Base-by-base conservation (phyloP, 495 filamentous ascomycete species). In the Saxispiralis lemnorum region DNA sequence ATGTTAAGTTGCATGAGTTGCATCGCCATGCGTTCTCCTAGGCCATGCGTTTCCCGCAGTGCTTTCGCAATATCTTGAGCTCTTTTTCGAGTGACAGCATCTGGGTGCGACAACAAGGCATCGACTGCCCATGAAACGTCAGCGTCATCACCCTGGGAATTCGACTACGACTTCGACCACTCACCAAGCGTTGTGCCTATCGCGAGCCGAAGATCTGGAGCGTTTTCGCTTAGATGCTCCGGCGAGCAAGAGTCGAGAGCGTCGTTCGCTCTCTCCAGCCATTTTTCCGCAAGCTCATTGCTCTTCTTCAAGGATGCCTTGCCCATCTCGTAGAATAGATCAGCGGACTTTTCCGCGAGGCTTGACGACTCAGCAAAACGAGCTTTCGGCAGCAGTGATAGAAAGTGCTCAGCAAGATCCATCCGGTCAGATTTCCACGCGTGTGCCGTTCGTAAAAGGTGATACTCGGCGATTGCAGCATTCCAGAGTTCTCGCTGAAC, bases 391-490 rank as follows among this genome's bases (percentile, higher is more conserved):
- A 28, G 5, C 24, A 4, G 24, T 28, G 24, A 5, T 58, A 78
- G 86, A 63, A 88, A 70, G 56, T 81, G 73, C 41, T 89, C 81
- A 9, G 83, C 81, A 24, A 92, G 66, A 44, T 87, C 78, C 20
- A 77, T 62, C 24, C 78, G 69, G 35, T 69, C 67, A 54, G 83
- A 75, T 37, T 69, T 66, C 79, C 77, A 88, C 20, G 79, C 71
- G 80, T 92, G 48, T 1, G 20, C 39, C 18, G 48, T 33, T 47
- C 83, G 67, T 42, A 87, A 61, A 40, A 75, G 68, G 38, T 77
- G 75, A 52, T 88, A 93, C 47, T 86, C 75, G 31, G 66, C 59
- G 34, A 68, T 64, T 10, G 82, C 51, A 18, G 57, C 63, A 7
- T 53, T 46, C 31, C 48, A 31, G 7, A 56, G 40, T 12, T 47